A percentile compares a stretch with the other conserved stretches of the same genome.
Evolutionary conservation across 345 rosid genomes (phyloP).

Genomic region (Carallia brachiata): DNA sequence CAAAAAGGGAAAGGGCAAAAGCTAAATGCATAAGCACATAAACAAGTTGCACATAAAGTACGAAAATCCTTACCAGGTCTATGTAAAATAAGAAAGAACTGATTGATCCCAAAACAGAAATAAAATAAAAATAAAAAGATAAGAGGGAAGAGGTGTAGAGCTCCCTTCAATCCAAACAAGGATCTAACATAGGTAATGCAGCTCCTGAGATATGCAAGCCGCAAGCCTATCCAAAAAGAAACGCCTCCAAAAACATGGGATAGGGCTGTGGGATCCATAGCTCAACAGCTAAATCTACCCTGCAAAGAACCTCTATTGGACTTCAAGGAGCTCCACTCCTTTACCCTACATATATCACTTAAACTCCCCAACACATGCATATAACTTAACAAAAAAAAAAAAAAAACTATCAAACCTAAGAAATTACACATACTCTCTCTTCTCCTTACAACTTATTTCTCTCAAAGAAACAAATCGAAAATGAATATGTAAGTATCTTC

Average conservation of each 20-base stretch:
- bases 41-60: neutral
- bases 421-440: no score
- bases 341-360: neutral
- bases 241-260: neutral
- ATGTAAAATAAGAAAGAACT: neutral
- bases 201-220: constrained; percentile 96
- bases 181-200: constrained; percentile 44
- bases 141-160: constrained; percentile 44
- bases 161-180: constrained; percentile 98
- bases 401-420: no score
- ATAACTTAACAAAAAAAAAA: no score
- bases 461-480: no score
- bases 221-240: constrained; percentile 43
- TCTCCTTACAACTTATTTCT: no score
- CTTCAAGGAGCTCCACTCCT: constrained; percentile 81
- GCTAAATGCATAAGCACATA: neutral
- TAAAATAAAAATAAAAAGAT: neutral
- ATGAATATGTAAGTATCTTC: no score
- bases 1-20: neutral
- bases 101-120: neutral
- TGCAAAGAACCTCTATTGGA: constrained; percentile 66
- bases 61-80: neutral
- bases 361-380: neutral
- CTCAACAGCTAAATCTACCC: constrained; percentile 75
- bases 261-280: constrained; percentile 84